Evolutionary conservation across 1,284 basidiomycete genomes (phyloP).

Genomic region (Boletus calvinii): DNA sequence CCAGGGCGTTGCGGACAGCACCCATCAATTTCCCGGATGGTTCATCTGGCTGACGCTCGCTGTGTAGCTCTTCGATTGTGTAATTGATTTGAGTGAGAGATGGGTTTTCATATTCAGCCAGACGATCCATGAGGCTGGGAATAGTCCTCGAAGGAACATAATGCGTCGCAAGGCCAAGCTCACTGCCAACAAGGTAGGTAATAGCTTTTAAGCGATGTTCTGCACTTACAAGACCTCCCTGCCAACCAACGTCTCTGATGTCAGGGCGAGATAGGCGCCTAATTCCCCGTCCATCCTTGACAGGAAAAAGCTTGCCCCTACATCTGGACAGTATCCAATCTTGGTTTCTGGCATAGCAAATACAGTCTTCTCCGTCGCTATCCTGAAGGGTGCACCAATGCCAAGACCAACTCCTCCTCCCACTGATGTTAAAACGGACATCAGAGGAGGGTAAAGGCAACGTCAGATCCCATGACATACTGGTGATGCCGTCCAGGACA

Average conservation of each 20-base stretch:
- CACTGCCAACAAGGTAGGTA: conserved; percentile 44
- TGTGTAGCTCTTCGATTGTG: conserved; percentile 68
- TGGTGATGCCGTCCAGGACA: conserved; percentile 88
- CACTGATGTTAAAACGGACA: conserved; percentile 53
- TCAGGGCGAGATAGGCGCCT: conserved; percentile 93
- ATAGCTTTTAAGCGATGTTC: conserved; percentile 10
- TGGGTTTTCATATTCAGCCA: conserved; percentile 60
- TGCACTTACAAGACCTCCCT: conserved; percentile 78
- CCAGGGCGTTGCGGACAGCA: conserved; percentile 69
- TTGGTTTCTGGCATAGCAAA: conserved; percentile 99
- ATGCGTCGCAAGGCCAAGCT: conserved; percentile 90
- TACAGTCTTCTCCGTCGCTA: conserved; percentile 90
- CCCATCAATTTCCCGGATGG: conserved; percentile 58
- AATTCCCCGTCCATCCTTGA: conserved; percentile 89
- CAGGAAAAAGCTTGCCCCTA: conserved; percentile 90
- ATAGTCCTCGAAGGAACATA: conserved; percentile 78
- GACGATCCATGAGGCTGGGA: conserved; percentile 60
- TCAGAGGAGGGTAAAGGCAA: conserved; percentile 18
- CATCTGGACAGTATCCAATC: conserved; percentile 89
- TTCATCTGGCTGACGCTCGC: conserved; percentile 60
- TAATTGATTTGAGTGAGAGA: conserved; percentile 48
- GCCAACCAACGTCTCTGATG: conserved; percentile 72
- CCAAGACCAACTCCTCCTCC: conserved; percentile 94
- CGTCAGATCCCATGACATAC: conserved; percentile 49
- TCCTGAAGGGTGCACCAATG: conserved; percentile 85